phyloP scores from a whole-genome alignment of 2,329 filamentous ascomycete genomes.

The Aspergillus calidoustus region DNA sequence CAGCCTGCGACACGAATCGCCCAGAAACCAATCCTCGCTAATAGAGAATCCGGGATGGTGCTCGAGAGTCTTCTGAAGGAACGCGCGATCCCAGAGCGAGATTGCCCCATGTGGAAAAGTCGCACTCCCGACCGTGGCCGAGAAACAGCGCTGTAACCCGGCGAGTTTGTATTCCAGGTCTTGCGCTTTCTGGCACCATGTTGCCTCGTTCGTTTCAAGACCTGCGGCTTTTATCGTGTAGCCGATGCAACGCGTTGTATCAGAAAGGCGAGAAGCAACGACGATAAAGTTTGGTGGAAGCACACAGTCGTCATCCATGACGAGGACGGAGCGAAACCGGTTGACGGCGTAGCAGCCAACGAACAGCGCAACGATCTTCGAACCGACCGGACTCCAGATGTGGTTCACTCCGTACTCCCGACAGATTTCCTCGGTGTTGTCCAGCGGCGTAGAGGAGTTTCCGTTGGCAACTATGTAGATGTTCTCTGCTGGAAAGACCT shows the following conservation, averaged over 20 bases:
- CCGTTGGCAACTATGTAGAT: constrained; percentile 57
- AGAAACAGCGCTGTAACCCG: constrained; percentile 51
- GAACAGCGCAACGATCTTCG: constrained; percentile 56
- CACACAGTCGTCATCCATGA: constrained; percentile 57
- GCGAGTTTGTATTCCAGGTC: constrained; percentile 59
- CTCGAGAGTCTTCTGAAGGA: constrained; percentile 52
- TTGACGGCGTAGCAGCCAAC: constrained; percentile 54
- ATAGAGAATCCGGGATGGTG: constrained; percentile 56
- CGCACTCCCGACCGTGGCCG: constrained; percentile 51
- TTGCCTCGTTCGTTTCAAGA: constrained; percentile 33
- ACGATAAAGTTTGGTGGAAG: constrained; percentile 55
- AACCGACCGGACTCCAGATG: constrained; percentile 55
- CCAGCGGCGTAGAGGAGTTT: constrained; percentile 52
- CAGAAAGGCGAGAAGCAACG: constrained; percentile 50
- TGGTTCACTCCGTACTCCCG: constrained; percentile 52
- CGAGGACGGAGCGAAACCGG: constrained; percentile 51
- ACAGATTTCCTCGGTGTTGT: constrained; percentile 54
- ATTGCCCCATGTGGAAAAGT: constrained; percentile 59
- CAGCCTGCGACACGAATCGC: constrained; percentile 51
- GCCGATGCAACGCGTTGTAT: constrained; percentile 50
- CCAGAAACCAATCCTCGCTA: constrained; percentile 59
- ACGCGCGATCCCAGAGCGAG: constrained; percentile 54
- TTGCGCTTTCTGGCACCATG: constrained; percentile 52
- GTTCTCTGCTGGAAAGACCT: constrained; percentile 51
- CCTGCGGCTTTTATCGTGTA: constrained; percentile 52